phyloP scores from a whole-genome alignment of 2,329 filamentous ascomycete genomes.

The Pseudogymnoascus sp. region DNA sequence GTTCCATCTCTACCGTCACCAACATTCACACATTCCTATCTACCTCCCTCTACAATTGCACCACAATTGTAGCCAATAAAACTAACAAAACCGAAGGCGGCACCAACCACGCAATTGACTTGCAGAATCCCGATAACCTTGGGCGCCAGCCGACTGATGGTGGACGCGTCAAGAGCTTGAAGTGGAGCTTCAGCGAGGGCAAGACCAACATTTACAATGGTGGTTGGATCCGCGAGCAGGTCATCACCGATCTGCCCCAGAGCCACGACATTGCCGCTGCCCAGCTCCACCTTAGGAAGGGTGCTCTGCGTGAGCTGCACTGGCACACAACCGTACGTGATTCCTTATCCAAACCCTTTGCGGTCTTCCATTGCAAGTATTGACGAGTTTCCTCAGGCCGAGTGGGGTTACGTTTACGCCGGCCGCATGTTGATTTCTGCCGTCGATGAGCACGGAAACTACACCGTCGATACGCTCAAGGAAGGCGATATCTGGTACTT shows the following conservation, averaged over 20 bases:
- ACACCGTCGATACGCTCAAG: conserved; percentile 45
- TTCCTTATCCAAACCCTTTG: not conserved
- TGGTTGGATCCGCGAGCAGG: conserved; percentile 59
- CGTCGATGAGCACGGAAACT: conserved; percentile 52
- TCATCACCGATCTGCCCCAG: conserved; percentile 56
- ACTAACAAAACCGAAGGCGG: conserved; percentile 39
- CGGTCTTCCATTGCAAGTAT: not conserved
- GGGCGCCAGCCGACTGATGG: conserved; percentile 53
- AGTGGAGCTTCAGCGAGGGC: conserved; percentile 62
- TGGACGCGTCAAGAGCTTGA: conserved; percentile 57
- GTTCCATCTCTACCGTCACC: not conserved
- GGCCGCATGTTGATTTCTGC: conserved; percentile 51
- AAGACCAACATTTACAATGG: conserved; percentile 53
- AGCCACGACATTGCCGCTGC: conserved; percentile 60
- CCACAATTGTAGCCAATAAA: conserved; percentile 14
- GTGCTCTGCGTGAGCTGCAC: conserved; percentile 56
- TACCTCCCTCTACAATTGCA: not conserved
- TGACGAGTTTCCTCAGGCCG: conserved; percentile 37
- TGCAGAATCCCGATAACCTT: conserved; percentile 56
- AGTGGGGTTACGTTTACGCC: conserved; percentile 57
- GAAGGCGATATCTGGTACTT: conserved; percentile 63
- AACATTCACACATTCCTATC: not conserved
- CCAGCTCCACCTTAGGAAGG: conserved; percentile 60
- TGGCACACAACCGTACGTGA: conserved; percentile 56
- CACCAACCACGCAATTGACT: conserved; percentile 52